phyloP scores from a whole-genome alignment of 805 yeast species.

The Suhomyces faveliae region DNA sequence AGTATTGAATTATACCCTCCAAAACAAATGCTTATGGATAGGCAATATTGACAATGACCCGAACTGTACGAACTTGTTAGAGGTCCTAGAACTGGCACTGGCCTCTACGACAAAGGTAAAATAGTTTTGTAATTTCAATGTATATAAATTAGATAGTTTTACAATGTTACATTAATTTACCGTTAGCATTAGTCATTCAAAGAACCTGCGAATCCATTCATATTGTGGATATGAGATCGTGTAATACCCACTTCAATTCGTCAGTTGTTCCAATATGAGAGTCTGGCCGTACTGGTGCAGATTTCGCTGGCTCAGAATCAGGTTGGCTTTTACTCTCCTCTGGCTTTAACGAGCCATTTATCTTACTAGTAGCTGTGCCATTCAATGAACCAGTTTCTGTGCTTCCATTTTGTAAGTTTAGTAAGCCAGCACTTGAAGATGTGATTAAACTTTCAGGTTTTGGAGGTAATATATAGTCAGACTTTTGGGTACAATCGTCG shows the following conservation, averaged over 20 bases:
- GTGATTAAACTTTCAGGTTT: constrained; percentile 20
- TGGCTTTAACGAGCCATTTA: constrained; percentile 4
- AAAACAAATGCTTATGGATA: constrained; percentile 33
- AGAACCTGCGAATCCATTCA: constrained; percentile 11
- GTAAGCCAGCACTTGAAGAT: not conserved
- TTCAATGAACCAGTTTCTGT: not conserved
- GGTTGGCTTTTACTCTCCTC: constrained; percentile 6
- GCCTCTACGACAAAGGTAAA: not conserved
- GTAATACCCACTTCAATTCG: constrained; percentile 69
- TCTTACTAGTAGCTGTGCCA: not conserved
- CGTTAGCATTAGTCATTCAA: not conserved
- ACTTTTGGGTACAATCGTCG: constrained; percentile 10
- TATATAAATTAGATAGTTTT: constrained; percentile 2
- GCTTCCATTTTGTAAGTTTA: not conserved
- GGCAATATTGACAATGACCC: constrained; percentile 18
- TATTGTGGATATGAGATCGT: constrained; percentile 55
- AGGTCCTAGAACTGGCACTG: not conserved
- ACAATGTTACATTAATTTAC: constrained; percentile 3
- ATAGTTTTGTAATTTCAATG: not conserved
- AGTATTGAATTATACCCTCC: constrained; percentile 10
- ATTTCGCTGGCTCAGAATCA: constrained; percentile 1
- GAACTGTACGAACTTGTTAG: not conserved
- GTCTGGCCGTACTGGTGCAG: constrained; percentile 15
- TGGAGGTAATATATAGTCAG: constrained; percentile 32
- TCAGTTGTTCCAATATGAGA: constrained; percentile 57